Evolutionary conservation across 2,329 filamentous ascomycete genomes (phyloP).

Genomic region (Colletotrichum tofieldiae): DNA sequence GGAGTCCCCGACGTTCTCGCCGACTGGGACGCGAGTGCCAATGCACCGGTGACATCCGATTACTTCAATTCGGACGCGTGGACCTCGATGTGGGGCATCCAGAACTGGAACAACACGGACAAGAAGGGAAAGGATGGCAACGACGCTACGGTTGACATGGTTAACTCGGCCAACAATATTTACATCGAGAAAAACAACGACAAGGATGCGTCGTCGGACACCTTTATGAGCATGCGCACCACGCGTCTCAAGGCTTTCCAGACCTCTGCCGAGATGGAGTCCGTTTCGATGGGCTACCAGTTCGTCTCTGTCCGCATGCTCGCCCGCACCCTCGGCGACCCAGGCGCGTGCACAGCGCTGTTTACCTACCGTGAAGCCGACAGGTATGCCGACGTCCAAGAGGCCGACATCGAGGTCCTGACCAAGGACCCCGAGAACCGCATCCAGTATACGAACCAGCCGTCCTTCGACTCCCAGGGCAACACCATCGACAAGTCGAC

Average conservation of each 20-base stretch:
- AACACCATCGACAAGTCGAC: conserved; percentile 64
- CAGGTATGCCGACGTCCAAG: conserved; percentile 60
- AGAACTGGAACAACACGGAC: conserved; percentile 58
- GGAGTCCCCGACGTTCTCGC: conserved; percentile 52
- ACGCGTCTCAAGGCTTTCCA: conserved; percentile 61
- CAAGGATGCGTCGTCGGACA: conserved; percentile 53
- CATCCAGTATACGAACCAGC: conserved; percentile 75
- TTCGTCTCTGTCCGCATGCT: conserved; percentile 65
- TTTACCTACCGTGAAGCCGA: conserved; percentile 65
- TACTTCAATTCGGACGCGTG: conserved; percentile 58
- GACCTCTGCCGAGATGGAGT: conserved; percentile 65
- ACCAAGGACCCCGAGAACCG: conserved; percentile 61
- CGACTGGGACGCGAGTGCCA: conserved; percentile 48
- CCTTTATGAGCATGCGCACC: conserved; percentile 65
- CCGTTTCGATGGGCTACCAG: conserved; percentile 53
- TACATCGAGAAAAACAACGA: conserved; percentile 63
- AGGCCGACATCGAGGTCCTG: conserved; percentile 69
- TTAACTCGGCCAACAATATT: conserved; percentile 61
- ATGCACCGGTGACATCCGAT: conserved; percentile 54
- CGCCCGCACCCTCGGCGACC: conserved; percentile 63
- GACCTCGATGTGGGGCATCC: conserved; percentile 56
- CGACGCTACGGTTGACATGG: conserved; percentile 54
- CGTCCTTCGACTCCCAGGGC: conserved; percentile 62
- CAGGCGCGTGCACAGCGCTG: conserved; percentile 67
- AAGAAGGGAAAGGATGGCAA: conserved; percentile 43